Evolutionary conservation across 371 early-diverging fungal species (phyloP).

Genomic region (Mucor mucedo): DNA sequence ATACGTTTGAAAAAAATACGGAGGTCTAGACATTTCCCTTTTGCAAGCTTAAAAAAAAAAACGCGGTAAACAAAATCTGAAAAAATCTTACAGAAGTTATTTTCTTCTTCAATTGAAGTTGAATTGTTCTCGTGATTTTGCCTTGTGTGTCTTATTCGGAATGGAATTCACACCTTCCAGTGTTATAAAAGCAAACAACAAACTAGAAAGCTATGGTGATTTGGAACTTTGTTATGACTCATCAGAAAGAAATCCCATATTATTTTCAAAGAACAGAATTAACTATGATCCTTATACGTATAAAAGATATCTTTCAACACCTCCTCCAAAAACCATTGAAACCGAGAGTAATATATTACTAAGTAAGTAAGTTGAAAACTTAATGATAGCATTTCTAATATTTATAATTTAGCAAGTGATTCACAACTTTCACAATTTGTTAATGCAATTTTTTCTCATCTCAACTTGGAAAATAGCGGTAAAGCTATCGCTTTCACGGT

Average conservation of each 20-base stretch:
- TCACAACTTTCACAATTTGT: slow-evolving; percentile 22
- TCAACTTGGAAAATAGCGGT: slow-evolving; percentile 1
- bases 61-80: no score
- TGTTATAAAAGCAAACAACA: neutral
- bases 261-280: neutral
- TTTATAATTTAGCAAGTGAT: slow-evolving; percentile 13
- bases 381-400: slow-evolving; percentile 12
- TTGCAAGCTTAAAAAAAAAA: no score
- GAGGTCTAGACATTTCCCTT: no score
- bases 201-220: neutral
- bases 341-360: slow-evolving; percentile 2
- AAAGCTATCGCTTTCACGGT: no score
- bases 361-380: slow-evolving; percentile 10
- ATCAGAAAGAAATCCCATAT: neutral
- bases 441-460: slow-evolving; percentile 19
- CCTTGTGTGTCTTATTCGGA: neutral
- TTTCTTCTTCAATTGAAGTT: neutral
- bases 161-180: neutral
- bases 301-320: slow-evolving; percentile 7
- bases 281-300: neutral
- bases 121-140: neutral
- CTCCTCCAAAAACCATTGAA: slow-evolving; percentile 6
- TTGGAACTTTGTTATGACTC: neutral
- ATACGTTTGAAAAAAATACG: no score
- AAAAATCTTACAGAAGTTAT: no score